Conservation (phyloP, 352 stramenopile species). For the Phytophthora melonis region DNA sequence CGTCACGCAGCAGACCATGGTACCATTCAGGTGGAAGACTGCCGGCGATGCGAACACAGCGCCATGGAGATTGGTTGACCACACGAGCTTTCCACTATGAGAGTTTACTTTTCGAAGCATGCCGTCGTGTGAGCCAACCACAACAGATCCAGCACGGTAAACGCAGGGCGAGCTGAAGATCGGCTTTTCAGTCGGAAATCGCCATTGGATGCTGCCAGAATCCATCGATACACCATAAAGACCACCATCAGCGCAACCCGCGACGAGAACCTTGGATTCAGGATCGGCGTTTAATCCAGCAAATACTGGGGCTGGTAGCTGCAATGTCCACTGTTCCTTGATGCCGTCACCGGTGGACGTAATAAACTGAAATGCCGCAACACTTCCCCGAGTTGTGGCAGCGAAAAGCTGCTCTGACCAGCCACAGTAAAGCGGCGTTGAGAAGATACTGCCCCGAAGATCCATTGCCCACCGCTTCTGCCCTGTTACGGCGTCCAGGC, state of each 20-base stretch:
- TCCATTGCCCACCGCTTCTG: slow-evolving; percentile 35
- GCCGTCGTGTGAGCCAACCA: slow-evolving; percentile 70
- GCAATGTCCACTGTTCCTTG: slow-evolving; percentile 29
- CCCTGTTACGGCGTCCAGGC: slow-evolving; percentile 37
- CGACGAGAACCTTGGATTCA: slow-evolving; percentile 34
- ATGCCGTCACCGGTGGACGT: not conserved
- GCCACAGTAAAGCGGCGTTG: slow-evolving; percentile 45
- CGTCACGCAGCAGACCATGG: slow-evolving; percentile 50
- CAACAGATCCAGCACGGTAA: slow-evolving; percentile 26
- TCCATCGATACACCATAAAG: slow-evolving; percentile 50
- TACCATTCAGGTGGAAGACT: slow-evolving; percentile 28
- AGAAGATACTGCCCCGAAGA: slow-evolving; percentile 60
- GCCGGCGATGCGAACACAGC: slow-evolving; percentile 61
- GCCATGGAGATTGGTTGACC: slow-evolving; percentile 38
- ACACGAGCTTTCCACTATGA: slow-evolving; percentile 42
- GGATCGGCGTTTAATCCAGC: slow-evolving; percentile 47
- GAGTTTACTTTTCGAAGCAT: slow-evolving; percentile 50
- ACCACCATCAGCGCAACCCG: slow-evolving; percentile 59
- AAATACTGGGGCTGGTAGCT: slow-evolving; percentile 65
- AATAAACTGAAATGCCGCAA: slow-evolving; percentile 32
- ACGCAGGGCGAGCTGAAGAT: slow-evolving; percentile 71
- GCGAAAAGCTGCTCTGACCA: slow-evolving; percentile 39
- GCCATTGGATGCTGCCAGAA: slow-evolving; percentile 45
- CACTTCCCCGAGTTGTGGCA: slow-evolving; percentile 51
- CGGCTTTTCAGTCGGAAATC: slow-evolving; percentile 50